Evolutionary conservation across 768 basidiomycete species (phyloP), one percentile per base, ranked within the genome.

Genomic region (Xerocomellus amylosporus): DNA sequence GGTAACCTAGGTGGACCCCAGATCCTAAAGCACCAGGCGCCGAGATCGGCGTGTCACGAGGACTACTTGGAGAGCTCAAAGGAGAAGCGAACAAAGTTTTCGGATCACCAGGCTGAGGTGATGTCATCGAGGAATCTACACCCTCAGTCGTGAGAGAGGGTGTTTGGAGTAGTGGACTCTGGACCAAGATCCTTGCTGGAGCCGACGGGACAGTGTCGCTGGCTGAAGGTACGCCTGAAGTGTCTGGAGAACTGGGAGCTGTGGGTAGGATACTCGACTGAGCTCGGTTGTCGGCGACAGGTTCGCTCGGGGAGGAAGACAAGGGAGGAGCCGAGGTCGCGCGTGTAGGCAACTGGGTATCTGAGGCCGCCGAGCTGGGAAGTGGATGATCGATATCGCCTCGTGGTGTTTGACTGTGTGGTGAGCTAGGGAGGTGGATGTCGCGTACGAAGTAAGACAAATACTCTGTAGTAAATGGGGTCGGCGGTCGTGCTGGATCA

Each of bases 401-500:
- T 26, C 2, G 41, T 5, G 33, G 30, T 4, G 30, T 33, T 37
- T 22, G 45, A 20, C 28, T n/a, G n/a, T 34, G 30, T 2, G 41
- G 26, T 37, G n/a, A 22, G 17, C 8, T 14, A 33, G 36, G 24
- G n/a, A 14, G n/a, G 8, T 46, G 41, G 33, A 44, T 6, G 7
- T 49, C 43, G 8, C 17, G 30, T 19, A 36, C 0, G 28, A 44
- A 46, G 14, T 28, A 47, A n/a, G 49, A n/a, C 19, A 43, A 15
- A 39, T 58, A 43, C 22, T 57, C 53, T 15, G 50, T 8, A 13
- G 53, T 34, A 40, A 42, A 48, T 20, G 47, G 14, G 8, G 43
- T 58, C 28, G 45, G 44, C 24, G 45, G 44, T 17, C 46, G 55
- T 26, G 26, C 62, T 64, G 10, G 26, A 30, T 31, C 26, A 24